Evolutionary conservation across 768 basidiomycete species (phyloP), one percentile per base, ranked within the genome.

Genomic region (Grammothele lineata): DNA sequence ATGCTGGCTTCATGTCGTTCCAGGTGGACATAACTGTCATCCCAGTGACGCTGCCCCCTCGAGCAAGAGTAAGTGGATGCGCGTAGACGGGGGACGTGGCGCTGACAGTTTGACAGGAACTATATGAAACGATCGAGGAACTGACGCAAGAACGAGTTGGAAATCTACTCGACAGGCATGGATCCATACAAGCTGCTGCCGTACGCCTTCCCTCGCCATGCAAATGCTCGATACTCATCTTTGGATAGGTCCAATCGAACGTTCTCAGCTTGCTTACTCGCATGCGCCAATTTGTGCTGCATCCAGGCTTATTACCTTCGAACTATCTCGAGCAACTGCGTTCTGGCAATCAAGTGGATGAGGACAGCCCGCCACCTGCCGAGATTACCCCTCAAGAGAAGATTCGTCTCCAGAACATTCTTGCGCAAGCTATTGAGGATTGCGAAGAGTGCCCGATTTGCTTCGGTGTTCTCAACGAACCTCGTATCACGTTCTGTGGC

Each of bases 261-360:
- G 80, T 89, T 12, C 64, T 91, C 30, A 83, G 85, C 51, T 81
- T 92, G 75, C 75, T 92, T n/a, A 92, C 89, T 7, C 85, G 92
- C 15, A 71, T 94, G 62, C 80, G 91, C 24, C 92, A 94, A 64
- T 68, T 92, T 17, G 85, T 77, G 15, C 75, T 92, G 21, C 88
- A 93, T 58, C 86, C 90, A 0, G 80, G 78, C 1, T 72, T 94
- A 21, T 68, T 91, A 40, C 91, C 91, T 4, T 52, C 67, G 7
- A 72, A 80, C 50, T 93, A 91, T 57, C 61, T 90, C 10, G 80
- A 87, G 34, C 73, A 85, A 50, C 71, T 91, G 37, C 68, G 68
- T 27, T 36, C 40, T 14, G 56, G 59, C n/a, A 64, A 59, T 17
- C 71, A 71, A 17, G 52, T 26, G 3, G 67, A 66, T 1, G 56